Base-by-base conservation (phyloP, 2,329 filamentous ascomycete genomes). In the Phaeosphaeriaceae sp. region DNA sequence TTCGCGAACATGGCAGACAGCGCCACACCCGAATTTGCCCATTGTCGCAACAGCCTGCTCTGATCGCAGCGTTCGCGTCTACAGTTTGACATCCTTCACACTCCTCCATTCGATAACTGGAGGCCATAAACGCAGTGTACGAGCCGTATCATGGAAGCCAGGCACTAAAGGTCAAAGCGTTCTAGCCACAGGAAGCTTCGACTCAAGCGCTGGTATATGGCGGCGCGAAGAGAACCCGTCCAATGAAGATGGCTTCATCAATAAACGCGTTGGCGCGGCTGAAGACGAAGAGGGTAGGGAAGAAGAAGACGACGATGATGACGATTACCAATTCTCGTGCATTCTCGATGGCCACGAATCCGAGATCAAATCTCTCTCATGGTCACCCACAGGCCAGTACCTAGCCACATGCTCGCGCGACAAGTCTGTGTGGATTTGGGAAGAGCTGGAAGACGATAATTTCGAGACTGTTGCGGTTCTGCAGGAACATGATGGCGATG, bases 391-490 rank as follows among this genome's bases (percentile, higher is more conserved):
- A 0, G 89, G 89, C 1, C 84, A 88, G 53, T 87, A 91, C 63
- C 82, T 99, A 4, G 94, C 94, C 5, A 97, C 92, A 0, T 97
- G 92, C 74, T 89, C 86, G 44, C 83, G 94, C 40, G 94, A 99
- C 72, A 97, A 97, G 77, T 89, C 85, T 13, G 90, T 97, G 15
- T 99, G 94, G 94, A 90, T 99, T 63, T 99, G 94, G 94, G 94
- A 99, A 75, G 94, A 97, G 71, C 83, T 97, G 45, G 89, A 87
- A 13, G 92, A 96, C 46, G 93, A 96, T 71, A 94, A 97, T 71
- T 97, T 92, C 79, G 94, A 99, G 80, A 97, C 94, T 1, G 87
- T 97, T 13, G 94, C 93, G 0, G 93, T 97, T 44, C 81, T 97
- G 66, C 91, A 90, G 74, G 94, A 97, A 75, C 94, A 99, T 71